Percentiles rank a stretch among this genome's conserved stretches.
phyloP scores from a whole-genome alignment of 164 flowering plant species.

The Macadamia tetraphylla region DNA sequence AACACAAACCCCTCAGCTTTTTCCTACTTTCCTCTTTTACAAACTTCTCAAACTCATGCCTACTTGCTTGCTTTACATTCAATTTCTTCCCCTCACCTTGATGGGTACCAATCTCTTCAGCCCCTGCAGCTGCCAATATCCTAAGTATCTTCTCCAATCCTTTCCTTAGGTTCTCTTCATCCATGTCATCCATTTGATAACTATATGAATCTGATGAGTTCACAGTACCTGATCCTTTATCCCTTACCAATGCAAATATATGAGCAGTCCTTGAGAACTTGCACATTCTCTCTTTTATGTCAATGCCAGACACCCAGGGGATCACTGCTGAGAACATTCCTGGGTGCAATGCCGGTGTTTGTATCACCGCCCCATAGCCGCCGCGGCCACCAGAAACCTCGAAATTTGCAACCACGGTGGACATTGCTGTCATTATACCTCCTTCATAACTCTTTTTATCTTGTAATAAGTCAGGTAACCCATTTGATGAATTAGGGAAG shows the following conservation, averaged over 20 bases:
- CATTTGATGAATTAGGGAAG: conserved; percentile 30
- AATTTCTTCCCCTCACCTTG: conserved; percentile 33
- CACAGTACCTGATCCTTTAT: conserved; percentile 39
- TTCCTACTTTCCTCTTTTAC: conserved; percentile 55
- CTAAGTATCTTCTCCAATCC: conserved; percentile 47
- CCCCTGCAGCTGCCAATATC: conserved; percentile 61
- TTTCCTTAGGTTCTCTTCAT: conserved; percentile 32
- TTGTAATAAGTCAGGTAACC: conserved; percentile 24
- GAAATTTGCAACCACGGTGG: conserved; percentile 35
- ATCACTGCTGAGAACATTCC: conserved; percentile 61
- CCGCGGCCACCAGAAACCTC: conserved; percentile 13
- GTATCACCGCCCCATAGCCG: conserved; percentile 59
- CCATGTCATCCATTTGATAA: conserved; percentile 29
- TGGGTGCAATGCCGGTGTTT: conserved; percentile 75
- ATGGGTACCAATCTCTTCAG: conserved; percentile 65
- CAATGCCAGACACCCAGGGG: conserved; percentile 65
- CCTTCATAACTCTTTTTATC: conserved; percentile 72
- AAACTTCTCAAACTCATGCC: conserved; percentile 51
- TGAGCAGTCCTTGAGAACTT: conserved; percentile 62
- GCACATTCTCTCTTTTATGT: conserved; percentile 49
- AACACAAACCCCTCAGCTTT: conserved; percentile 25
- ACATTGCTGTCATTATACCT: conserved; percentile 86
- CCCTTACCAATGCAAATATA: conserved; percentile 50
- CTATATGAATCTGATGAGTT: conserved; percentile 24
- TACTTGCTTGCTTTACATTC: conserved; percentile 44